Conservation (phyloP, 805 yeast species). For the Ogataea pignaliae region DNA sequence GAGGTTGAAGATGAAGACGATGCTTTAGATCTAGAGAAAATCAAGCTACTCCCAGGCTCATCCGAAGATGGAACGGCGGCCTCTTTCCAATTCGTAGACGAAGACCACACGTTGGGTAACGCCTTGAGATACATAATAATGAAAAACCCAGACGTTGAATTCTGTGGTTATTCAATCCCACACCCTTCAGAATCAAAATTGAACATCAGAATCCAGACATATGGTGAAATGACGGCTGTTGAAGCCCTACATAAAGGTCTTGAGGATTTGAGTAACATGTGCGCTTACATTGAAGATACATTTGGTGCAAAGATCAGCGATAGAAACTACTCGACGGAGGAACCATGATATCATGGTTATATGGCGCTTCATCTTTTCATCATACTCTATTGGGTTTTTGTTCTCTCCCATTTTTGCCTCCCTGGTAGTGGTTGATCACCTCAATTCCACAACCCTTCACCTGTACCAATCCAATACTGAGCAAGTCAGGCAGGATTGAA, state of each 20-base stretch:
- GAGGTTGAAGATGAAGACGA: slow-evolving; percentile 28
- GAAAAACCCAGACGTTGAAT: slow-evolving; percentile 97
- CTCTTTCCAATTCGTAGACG: slow-evolving; percentile 87
- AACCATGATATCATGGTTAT: slow-evolving; percentile 33
- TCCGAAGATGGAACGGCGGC: slow-evolving; percentile 93
- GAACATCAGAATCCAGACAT: slow-evolving; percentile 91
- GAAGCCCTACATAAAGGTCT: slow-evolving; percentile 92
- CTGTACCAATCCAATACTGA: too few relatives aligned
- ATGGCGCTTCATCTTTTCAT: background rate
- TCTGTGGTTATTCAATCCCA: slow-evolving; percentile 97
- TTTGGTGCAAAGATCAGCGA: slow-evolving; percentile 66
- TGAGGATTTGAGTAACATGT: slow-evolving; percentile 75
- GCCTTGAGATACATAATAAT: slow-evolving; percentile 89
- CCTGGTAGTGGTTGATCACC: too few relatives aligned
- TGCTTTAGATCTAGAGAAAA: slow-evolving; percentile 51
- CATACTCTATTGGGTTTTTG: background rate
- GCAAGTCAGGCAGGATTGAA: too few relatives aligned
- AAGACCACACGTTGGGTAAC: slow-evolving; percentile 95
- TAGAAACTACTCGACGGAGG: slow-evolving; percentile 46
- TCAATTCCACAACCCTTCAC: too few relatives aligned
- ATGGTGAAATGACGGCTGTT: slow-evolving; percentile 77
- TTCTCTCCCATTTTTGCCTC: too few relatives aligned
- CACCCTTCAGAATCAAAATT: slow-evolving; percentile 93
- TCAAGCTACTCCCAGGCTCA: slow-evolving; percentile 74
- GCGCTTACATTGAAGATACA: slow-evolving; percentile 76